These are phyloP conservation scores for Taphrina communis DNA, from an alignment of 1,139 yeast genomes.

Conservation along the genomic window DNA sequence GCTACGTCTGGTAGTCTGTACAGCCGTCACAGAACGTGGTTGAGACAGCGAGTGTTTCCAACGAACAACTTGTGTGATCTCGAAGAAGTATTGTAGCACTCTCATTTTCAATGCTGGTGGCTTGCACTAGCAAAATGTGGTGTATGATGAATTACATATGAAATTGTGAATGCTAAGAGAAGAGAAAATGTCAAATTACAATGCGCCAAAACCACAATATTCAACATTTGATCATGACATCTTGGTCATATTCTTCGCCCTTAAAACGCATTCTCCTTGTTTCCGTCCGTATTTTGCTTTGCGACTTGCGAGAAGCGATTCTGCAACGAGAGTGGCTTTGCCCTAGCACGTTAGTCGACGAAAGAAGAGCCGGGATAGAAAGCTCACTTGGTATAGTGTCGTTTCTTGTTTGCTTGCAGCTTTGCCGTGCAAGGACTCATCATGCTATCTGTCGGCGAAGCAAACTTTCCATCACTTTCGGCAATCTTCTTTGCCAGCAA, in stretches of 20 bases:
- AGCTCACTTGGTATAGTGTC: constrained; percentile 51
- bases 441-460: constrained; percentile 65
- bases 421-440: constrained; percentile 66
- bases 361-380: too few relatives aligned
- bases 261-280: constrained; percentile 29
- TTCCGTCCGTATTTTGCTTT: constrained; percentile 12
- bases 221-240: background rate
- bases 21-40: too few relatives aligned
- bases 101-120: too few relatives aligned
- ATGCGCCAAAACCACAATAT: constrained; percentile 13
- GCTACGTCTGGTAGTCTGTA: too few relatives aligned
- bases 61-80: background rate
- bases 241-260: background rate
- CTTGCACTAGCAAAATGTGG: background rate
- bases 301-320: constrained; percentile 36
- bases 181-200: constrained; percentile 5
- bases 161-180: constrained; percentile 7
- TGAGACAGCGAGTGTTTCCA: too few relatives aligned
- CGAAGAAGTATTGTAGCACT: too few relatives aligned
- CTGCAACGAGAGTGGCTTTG: constrained; percentile 38
- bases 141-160: constrained; percentile 4
- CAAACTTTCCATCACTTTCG: constrained; percentile 47
- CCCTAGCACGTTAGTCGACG: constrained; percentile 4
- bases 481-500: constrained; percentile 36
- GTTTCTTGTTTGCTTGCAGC: constrained; percentile 58